Evolutionary conservation across 805 yeast genomes (phyloP).

Genomic region (Yarrowia yakushimensis): DNA sequence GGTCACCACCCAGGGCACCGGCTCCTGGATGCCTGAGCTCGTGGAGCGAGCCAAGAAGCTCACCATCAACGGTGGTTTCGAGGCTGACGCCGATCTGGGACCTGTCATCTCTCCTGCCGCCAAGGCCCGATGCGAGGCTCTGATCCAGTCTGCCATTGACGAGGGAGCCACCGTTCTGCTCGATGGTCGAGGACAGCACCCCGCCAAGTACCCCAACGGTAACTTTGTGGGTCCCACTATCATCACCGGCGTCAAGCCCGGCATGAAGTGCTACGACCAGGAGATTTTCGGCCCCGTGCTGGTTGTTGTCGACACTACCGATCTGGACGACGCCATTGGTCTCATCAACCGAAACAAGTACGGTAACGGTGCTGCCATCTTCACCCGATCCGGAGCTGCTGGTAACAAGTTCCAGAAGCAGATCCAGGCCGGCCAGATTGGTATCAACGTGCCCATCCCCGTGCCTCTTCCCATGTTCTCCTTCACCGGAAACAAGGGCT

Average conservation of each 20-base stretch:
- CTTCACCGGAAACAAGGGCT: conserved; percentile 71
- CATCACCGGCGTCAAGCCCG: conserved; percentile 57
- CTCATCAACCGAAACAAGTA: conserved; percentile 59
- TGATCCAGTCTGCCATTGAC: conserved; percentile 55
- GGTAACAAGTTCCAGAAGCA: conserved; percentile 67
- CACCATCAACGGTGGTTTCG: conserved; percentile 65
- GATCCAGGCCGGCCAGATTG: conserved; percentile 73
- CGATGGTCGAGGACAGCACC: conserved; percentile 56
- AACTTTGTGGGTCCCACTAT: conserved; percentile 73
- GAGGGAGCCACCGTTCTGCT: conserved; percentile 61
- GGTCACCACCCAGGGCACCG: conserved; percentile 65
- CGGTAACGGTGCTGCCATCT: conserved; percentile 70
- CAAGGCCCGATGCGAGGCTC: conserved; percentile 50
- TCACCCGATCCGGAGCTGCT: conserved; percentile 66
- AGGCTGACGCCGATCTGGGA: conserved; percentile 59
- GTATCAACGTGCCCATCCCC: conserved; percentile 75
- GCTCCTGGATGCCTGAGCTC: conserved; percentile 60
- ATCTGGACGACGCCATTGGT: conserved; percentile 65
- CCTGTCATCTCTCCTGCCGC: conserved; percentile 66
- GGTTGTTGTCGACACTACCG: conserved; percentile 56
- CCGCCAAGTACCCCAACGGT: conserved; percentile 53
- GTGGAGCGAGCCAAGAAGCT: conserved; percentile 55
- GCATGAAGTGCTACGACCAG: conserved; percentile 68
- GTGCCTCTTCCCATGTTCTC: conserved; percentile 80
- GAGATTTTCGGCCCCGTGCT: conserved; percentile 78